phyloP scores from a whole-genome alignment of 495 filamentous ascomycete species.

The Penicillium nucicola region DNA sequence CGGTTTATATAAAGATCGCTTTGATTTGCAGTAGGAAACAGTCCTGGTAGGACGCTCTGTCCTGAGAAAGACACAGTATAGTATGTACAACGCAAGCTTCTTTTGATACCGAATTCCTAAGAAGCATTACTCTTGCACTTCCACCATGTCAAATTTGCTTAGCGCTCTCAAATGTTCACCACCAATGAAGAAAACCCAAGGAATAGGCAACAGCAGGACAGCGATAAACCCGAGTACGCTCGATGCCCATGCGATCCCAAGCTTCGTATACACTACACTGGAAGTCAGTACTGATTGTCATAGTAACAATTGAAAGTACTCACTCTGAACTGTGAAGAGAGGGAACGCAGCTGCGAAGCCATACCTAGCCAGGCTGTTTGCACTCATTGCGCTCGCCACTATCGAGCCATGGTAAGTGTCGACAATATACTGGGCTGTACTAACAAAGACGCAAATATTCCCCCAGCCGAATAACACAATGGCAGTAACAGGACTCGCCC shows the following conservation, averaged over 20 bases:
- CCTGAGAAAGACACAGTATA: too few species aligned
- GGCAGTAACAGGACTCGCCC: constrained; percentile 46
- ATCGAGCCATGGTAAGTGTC: constrained; percentile 52
- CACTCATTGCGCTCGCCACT: constrained; percentile 22
- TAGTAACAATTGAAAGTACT: constrained; percentile 10
- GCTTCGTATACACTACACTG: constrained; percentile 49
- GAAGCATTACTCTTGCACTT: not conserved
- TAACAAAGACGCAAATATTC: constrained; percentile 56
- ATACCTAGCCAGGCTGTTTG: constrained; percentile 63
- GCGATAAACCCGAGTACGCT: constrained; percentile 57
- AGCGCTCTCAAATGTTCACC: constrained; percentile 11
- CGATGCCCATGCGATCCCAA: constrained; percentile 58
- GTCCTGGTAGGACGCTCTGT: too few species aligned
- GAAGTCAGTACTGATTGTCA: not conserved
- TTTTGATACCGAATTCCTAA: too few species aligned
- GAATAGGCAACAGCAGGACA: constrained; percentile 53
- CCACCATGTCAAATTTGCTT: constrained; percentile 13
- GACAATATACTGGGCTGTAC: constrained; percentile 46
- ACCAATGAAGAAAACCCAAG: constrained; percentile 28
- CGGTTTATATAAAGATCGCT: too few species aligned
- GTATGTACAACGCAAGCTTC: too few species aligned
- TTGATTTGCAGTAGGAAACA: too few species aligned
- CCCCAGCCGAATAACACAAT: constrained; percentile 66
- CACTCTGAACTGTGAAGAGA: constrained; percentile 58
- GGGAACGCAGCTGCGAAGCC: constrained; percentile 61